Percentiles rank a stretch among this genome's conserved stretches.
phyloP scores from a whole-genome alignment of 306 rosid species.

The Dalbergia cultrata region DNA sequence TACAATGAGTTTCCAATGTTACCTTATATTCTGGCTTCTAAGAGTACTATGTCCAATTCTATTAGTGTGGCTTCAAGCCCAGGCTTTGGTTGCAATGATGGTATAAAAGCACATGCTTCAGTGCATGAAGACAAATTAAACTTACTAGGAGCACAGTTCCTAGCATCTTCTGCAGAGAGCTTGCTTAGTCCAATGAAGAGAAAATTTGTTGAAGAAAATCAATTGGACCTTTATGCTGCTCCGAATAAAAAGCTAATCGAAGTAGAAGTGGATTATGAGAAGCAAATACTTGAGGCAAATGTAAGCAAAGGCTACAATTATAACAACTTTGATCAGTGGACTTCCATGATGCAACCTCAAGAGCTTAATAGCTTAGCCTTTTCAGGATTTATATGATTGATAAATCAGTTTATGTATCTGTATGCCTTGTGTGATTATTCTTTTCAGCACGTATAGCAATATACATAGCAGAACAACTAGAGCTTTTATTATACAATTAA shows the following conservation, averaged over 20 bases:
- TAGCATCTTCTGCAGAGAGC: conserved; percentile 46
- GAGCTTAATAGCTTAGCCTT: conserved; percentile 54
- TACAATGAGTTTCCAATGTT: conserved; percentile 68
- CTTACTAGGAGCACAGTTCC: conserved; percentile 32
- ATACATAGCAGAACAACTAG: too few species aligned
- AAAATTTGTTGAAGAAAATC: conserved; percentile 46
- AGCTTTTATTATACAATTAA: too few species aligned
- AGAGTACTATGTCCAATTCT: conserved; percentile 42
- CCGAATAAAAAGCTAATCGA: conserved; percentile 46
- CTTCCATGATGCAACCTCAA: conserved; percentile 52
- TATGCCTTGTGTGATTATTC: too few species aligned
- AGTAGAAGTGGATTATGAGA: conserved; percentile 38
- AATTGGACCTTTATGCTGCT: conserved; percentile 28
- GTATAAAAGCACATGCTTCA: conserved; percentile 41
- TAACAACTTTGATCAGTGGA: conserved; percentile 55
- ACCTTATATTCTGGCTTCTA: conserved; percentile 67
- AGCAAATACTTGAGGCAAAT: conserved; percentile 25
- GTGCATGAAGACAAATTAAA: conserved; percentile 41
- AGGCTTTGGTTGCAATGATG: conserved; percentile 37
- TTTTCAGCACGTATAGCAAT: too few species aligned
- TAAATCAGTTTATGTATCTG: too few species aligned
- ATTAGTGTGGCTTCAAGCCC: conserved; percentile 49
- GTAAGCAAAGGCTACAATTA: conserved; percentile 44
- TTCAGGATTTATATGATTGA: conserved; percentile 31
- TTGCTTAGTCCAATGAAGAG: conserved; percentile 21